Evolutionary conservation across 805 yeast genomes (phyloP), one percentile per base, ranked within the genome.

Genomic region (Saturnispora mendoncae): DNA sequence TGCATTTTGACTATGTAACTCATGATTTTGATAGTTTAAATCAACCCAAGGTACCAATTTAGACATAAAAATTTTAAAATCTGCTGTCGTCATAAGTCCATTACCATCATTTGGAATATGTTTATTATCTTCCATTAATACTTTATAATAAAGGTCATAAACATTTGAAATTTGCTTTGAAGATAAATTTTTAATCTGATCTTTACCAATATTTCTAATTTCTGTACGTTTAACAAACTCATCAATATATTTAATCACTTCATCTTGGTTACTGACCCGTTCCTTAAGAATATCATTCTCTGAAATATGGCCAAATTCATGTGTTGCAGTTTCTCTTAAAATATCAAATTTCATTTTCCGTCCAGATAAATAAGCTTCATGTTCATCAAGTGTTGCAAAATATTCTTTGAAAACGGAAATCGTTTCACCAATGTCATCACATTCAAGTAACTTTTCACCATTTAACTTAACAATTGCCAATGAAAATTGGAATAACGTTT

Each of bases 371-470:
- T 74, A 74, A 52, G 82, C 78, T 6, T 73, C 60, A 0, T 94
- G 71, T 42, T 81, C 80, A 54, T 84, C 94, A 18, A 90, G 68
- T 0, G 80, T 71, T 20, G 74, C 68, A 55, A 92, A 92, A 60
- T 83, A 92, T 20, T 78, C 76, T 55, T 90, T 92, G 46, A 92
- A 70, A 25, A 90, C 76, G 4, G 85, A 81, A 36, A 92, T 83
- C 51, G 94, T 87, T 49, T 81, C 76, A 2, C 97, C 97, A 57
- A 92, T 97, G 63, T 92, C 99, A 48, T 77, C 84, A 9, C 88
- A 79, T 43, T 72, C 68, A 36, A 92, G 60, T 6, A 92, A 65
- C 46, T 76, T 81, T 50, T 87, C 96, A 1, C 95, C 96, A 52
- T 88, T 90, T 20, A 90, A 69, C 49, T 87, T 76, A 37, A 92